Percentiles rank a stretch among this genome's conserved stretches.
These are phyloP conservation scores for Pythium rhizo-oryzae DNA, from an alignment of 352 stramenopile species.

Conservation along the genomic window DNA sequence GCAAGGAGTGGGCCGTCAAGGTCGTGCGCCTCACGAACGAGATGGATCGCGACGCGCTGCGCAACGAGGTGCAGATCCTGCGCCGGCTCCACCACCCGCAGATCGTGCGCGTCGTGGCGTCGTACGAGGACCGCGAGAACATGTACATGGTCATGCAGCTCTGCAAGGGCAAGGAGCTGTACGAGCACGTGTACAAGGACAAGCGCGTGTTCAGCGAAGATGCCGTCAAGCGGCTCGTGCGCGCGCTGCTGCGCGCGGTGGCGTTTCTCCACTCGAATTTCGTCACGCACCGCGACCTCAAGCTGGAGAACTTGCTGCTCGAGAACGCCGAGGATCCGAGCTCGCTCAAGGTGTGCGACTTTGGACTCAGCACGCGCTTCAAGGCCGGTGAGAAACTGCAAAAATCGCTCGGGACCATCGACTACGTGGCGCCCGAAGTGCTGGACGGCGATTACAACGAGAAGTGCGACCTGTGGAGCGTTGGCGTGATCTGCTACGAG, in stretches of 20 bases:
- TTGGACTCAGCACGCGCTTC: conserved; percentile 78
- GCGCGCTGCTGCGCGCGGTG: conserved; percentile 36
- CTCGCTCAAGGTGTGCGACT: conserved; percentile 85
- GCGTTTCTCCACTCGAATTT: conserved; percentile 83
- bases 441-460: conserved; percentile 83
- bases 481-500: conserved; percentile 82
- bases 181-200: conserved; percentile 75
- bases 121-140: conserved; percentile 75
- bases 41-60: conserved; percentile 71
- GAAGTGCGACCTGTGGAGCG: conserved; percentile 83
- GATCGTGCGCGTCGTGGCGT: conserved; percentile 78
- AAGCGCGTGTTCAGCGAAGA: conserved; percentile 64
- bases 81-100: conserved; percentile 81
- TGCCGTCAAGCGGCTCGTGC: conserved; percentile 69
- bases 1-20: conserved; percentile 82
- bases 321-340: conserved; percentile 60
- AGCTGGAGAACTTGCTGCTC: conserved; percentile 83
- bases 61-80: conserved; percentile 80
- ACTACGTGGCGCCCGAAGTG: conserved; percentile 83
- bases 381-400: conserved; percentile 72
- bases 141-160: conserved; percentile 91
- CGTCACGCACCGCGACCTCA: conserved; percentile 81
- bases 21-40: conserved; percentile 71
- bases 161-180: conserved; percentile 82
- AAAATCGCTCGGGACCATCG: conserved; percentile 78